Evolutionary conservation across 2,329 filamentous ascomycete genomes (phyloP).

Genomic region (Nigrograna mackinnonii): DNA sequence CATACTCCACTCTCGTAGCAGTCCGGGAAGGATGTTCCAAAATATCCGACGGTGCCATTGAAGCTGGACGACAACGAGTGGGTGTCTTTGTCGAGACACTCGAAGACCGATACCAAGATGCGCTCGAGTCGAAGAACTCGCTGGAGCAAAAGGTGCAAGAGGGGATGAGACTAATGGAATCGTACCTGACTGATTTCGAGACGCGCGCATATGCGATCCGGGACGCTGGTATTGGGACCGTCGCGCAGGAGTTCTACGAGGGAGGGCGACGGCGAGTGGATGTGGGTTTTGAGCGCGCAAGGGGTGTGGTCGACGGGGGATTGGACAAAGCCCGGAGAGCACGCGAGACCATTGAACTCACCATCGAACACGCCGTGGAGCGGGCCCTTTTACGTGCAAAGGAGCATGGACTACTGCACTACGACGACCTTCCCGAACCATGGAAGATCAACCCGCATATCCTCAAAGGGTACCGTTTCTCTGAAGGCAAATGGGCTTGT

Average conservation of each 20-base stretch:
- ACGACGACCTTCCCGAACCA: conserved; percentile 86
- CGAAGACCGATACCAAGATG: conserved; percentile 85
- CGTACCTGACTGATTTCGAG: conserved; percentile 85
- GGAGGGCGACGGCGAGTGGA: conserved; percentile 81
- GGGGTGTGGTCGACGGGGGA: conserved; percentile 77
- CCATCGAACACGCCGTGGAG: conserved; percentile 82
- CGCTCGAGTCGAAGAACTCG: conserved; percentile 80
- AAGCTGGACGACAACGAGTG: conserved; percentile 79
- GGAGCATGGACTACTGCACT: conserved; percentile 81
- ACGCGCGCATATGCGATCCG: conserved; percentile 76
- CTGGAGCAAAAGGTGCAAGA: conserved; percentile 90
- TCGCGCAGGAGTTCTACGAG: conserved; percentile 73
- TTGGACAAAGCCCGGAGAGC: conserved; percentile 82
- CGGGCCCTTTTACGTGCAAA: conserved; percentile 74
- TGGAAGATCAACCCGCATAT: conserved; percentile 98
- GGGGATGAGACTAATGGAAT: conserved; percentile 83
- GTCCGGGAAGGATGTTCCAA: conserved; percentile 88
- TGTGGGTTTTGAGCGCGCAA: conserved; percentile 73
- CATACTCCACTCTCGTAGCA: conserved; percentile 82
- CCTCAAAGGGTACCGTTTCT: conserved; percentile 87
- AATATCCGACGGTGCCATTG: conserved; percentile 87
- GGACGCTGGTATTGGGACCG: conserved; percentile 74
- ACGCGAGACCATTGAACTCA: conserved; percentile 61
- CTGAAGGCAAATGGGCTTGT: conserved; percentile 87
- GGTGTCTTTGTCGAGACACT: conserved; percentile 92